Percentiles rank a stretch among this genome's conserved stretches.
Evolutionary conservation across 108 stramenopile genomes (phyloP).

Genomic region (Cylindrotheca closterium): DNA sequence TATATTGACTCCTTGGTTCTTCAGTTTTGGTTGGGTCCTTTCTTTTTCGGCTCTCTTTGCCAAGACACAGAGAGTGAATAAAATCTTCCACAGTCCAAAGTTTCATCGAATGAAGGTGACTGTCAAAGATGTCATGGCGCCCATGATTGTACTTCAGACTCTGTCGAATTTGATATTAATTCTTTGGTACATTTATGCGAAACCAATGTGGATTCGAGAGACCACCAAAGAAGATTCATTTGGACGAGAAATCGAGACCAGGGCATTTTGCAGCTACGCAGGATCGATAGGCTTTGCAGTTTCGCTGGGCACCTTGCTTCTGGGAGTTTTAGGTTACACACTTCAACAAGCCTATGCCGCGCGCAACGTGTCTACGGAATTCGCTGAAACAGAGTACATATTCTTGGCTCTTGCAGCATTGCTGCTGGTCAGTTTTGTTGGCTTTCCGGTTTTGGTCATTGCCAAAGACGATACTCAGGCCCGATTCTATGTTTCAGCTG

Average conservation of each 20-base stretch:
- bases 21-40: conserved; percentile 12
- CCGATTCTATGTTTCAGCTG: conserved; percentile 18
- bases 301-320: conserved; percentile 24
- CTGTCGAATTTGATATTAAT: neutral
- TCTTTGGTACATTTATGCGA: too few relatives aligned
- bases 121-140: conserved; percentile 26
- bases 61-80: conserved; percentile 50
- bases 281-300: conserved; percentile 12
- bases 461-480: conserved; percentile 25
- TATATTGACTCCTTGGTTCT: neutral
- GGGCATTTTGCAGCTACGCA: conserved; percentile 27
- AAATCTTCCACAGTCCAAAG: neutral
- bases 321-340: conserved; percentile 34
- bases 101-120: conserved; percentile 30
- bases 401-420: conserved; percentile 28
- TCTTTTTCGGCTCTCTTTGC: conserved; percentile 34
- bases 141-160: conserved; percentile 23
- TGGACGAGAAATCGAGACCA: conserved; percentile 11
- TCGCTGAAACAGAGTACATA: conserved; percentile 46
- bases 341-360: conserved; percentile 40
- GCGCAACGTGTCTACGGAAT: conserved; percentile 38
- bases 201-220: too few relatives aligned
- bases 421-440: conserved; percentile 9
- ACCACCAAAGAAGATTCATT: conserved; percentile 23
- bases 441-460: conserved; percentile 25